Percentiles rank a stretch among this genome's conserved stretches.
These are phyloP conservation scores for Vitis hybrid DNA, from an alignment of 177 flowering plant genomes.

Conservation along the genomic window DNA sequence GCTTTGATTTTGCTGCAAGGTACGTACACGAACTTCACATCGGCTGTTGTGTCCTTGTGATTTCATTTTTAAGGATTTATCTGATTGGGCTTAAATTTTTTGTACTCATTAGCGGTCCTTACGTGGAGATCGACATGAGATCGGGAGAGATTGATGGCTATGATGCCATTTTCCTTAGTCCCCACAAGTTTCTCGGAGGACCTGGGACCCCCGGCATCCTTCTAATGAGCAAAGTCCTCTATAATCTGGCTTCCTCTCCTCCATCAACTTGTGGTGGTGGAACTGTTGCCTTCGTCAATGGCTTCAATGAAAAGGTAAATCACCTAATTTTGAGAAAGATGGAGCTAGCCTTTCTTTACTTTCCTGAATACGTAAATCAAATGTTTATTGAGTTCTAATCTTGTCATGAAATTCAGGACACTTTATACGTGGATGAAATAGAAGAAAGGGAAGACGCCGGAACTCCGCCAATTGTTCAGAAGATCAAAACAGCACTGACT, in stretches of 20 bases:
- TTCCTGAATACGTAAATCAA: neutral
- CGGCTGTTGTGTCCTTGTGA: neutral
- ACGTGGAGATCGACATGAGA: constrained; percentile 63
- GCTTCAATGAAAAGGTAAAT: constrained; percentile 50
- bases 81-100: neutral
- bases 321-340: too few relatives aligned
- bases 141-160: constrained; percentile 77
- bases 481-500: constrained; percentile 67
- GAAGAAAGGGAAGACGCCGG: constrained; percentile 90
- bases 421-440: constrained; percentile 56
- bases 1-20: constrained; percentile 91
- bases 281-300: constrained; percentile 67
- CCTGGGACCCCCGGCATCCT: constrained; percentile 77
- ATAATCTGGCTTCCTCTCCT: constrained; percentile 44
- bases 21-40: neutral
- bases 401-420: constrained; percentile 42
- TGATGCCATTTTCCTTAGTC: constrained; percentile 72
- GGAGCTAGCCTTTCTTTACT: neutral
- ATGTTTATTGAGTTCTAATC: neutral
- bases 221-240: constrained; percentile 64
- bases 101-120: constrained; percentile 56
- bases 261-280: constrained; percentile 95
- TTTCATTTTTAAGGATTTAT: neutral
- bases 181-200: constrained; percentile 82
- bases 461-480: constrained; percentile 74